Conservation (phyloP, 2,329 filamentous ascomycete species). For the Xylaria arbuscula region DNA sequence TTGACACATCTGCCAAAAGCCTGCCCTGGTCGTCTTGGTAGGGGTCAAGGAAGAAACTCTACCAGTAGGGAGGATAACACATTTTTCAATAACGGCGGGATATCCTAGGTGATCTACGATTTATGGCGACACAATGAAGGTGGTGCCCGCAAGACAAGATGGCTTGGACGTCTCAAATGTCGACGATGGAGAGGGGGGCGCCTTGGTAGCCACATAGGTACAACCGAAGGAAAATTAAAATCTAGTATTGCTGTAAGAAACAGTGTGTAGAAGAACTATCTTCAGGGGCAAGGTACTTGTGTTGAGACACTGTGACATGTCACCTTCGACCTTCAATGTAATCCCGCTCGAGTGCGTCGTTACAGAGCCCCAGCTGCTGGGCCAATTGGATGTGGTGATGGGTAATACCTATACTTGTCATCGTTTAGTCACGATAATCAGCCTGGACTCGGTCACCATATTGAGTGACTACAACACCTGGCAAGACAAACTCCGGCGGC, state of each 20-base stretch:
- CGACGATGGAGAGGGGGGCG: constrained; percentile 30
- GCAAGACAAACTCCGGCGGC: background rate
- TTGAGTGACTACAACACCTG: background rate
- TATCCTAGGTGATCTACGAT: constrained; percentile 30
- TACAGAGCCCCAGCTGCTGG: constrained; percentile 2
- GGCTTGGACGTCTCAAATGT: constrained; percentile 23
- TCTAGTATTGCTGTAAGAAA: background rate
- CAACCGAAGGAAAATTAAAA: constrained; percentile 34
- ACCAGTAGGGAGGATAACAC: constrained; percentile 25
- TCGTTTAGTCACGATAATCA: background rate
- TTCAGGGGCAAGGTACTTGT: constrained; percentile 30
- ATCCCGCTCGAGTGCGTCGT: background rate
- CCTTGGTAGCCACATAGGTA: constrained; percentile 43
- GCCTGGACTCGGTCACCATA: constrained; percentile 1
- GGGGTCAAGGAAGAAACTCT: constrained; percentile 3
- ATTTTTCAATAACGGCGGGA: constrained; percentile 28
- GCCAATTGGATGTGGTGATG: constrained; percentile 1
- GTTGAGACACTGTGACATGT: constrained; percentile 27
- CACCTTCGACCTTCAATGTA: constrained; percentile 2
- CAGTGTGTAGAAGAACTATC: constrained; percentile 9
- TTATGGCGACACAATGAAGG: constrained; percentile 31
- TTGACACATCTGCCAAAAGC: background rate
- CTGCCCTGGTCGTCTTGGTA: constrained; percentile 6
- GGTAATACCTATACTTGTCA: constrained; percentile 1
- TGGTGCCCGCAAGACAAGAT: constrained; percentile 33